phyloP scores from a whole-genome alignment of 75 land plant species.

The Ceratopteris richardii region DNA sequence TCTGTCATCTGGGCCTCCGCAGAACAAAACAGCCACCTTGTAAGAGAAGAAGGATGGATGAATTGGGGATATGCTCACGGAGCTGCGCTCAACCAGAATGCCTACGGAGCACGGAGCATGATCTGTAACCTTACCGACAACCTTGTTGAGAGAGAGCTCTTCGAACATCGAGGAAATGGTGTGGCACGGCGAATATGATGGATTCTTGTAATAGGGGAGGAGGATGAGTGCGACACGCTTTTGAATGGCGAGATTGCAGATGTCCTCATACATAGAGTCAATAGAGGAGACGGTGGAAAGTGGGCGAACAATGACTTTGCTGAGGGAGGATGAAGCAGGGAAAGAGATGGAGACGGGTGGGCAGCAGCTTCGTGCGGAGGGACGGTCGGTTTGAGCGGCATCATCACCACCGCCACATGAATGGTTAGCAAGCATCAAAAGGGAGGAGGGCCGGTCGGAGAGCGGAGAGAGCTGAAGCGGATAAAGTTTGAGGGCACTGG shows the following conservation, averaged over 20 bases:
- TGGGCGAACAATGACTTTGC: conserved; percentile 33
- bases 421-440: conserved; percentile 39
- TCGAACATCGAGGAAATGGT: too few relatives aligned
- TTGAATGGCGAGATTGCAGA: conserved; percentile 51
- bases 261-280: conserved; percentile 50
- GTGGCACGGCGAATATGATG: too few relatives aligned
- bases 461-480: conserved; percentile 47
- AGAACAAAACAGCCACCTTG: conserved; percentile 49
- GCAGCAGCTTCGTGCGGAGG: background rate
- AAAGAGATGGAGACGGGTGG: conserved; percentile 33
- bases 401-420: too few relatives aligned
- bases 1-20: conserved; percentile 53
- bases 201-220: conserved; percentile 55
- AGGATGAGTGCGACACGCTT: conserved; percentile 36
- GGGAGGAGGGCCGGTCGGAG: conserved; percentile 44
- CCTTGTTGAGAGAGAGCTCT: background rate
- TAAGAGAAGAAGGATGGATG: conserved; percentile 22
- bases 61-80: conserved; percentile 25
- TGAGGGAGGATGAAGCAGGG: conserved; percentile 40
- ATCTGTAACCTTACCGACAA: conserved; percentile 28
- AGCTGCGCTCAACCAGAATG: conserved; percentile 62
- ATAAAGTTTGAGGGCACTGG: conserved; percentile 35
- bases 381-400: too few relatives aligned
- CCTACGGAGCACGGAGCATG: conserved; percentile 71
- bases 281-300: conserved; percentile 49